These are phyloP conservation scores for Termitomyces sp. DNA, from an alignment of 768 basidiomycete species.

Conservation along the genomic window DNA sequence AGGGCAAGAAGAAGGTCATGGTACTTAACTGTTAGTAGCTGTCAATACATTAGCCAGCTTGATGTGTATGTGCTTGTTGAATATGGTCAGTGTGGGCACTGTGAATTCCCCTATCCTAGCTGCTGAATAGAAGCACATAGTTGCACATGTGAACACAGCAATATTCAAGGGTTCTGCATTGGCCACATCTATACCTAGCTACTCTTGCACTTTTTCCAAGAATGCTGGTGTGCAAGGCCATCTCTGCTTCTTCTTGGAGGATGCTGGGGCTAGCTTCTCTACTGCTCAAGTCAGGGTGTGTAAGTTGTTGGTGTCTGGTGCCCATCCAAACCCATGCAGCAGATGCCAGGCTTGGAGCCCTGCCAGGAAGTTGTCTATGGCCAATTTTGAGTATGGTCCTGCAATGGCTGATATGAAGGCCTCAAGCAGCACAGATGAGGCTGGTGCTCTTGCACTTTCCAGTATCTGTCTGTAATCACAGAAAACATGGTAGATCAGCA, in stretches of 20 bases:
- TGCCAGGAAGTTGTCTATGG: background rate
- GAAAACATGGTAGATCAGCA: too few relatives aligned
- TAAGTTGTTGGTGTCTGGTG: background rate
- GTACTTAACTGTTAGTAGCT: background rate
- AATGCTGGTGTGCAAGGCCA: too few relatives aligned
- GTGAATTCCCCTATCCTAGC: too few relatives aligned
- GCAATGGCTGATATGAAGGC: background rate
- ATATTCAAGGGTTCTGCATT: too few relatives aligned
- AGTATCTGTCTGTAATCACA: too few relatives aligned
- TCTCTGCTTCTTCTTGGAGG: too few relatives aligned
- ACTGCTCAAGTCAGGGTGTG: background rate
- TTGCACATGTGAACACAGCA: too few relatives aligned
- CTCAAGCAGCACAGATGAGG: background rate
- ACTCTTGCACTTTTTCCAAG: too few relatives aligned
- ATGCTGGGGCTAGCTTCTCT: too few relatives aligned
- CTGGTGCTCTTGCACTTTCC: too few relatives aligned
- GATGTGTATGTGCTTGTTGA: slow-evolving; percentile 13
- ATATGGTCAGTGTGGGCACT: background rate
- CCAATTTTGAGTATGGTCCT: background rate
- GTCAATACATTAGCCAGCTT: slow-evolving; percentile 4
- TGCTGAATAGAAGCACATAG: too few relatives aligned
- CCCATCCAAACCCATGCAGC: background rate
- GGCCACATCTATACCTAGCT: too few relatives aligned
- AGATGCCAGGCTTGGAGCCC: background rate
- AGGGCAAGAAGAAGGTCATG: slow-evolving; percentile 8